phyloP scores from a whole-genome alignment of 2,329 filamentous ascomycete species.

The Colletotrichum tropicale region DNA sequence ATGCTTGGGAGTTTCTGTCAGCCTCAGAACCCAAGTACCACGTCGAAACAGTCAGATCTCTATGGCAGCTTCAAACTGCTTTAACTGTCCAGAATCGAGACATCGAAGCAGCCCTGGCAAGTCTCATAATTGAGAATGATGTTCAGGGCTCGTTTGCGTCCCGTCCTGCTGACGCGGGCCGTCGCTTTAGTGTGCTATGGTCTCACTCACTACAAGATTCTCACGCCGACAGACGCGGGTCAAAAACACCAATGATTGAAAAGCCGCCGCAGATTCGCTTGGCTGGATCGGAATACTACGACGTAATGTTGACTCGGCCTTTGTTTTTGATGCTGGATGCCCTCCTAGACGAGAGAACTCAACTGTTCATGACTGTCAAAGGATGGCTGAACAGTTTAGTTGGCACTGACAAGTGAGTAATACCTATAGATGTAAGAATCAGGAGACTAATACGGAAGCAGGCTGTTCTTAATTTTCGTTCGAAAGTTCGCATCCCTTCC shows the following conservation, averaged over 20 bases:
- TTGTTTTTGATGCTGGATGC: conserved; percentile 83
- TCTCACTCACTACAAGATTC: conserved; percentile 73
- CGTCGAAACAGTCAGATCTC: conserved; percentile 84
- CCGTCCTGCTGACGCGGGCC: conserved; percentile 63
- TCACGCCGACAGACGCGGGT: conserved; percentile 42
- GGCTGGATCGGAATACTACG: conserved; percentile 65
- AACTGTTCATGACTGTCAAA: conserved; percentile 77
- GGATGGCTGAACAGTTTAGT: conserved; percentile 77
- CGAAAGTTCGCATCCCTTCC: conserved; percentile 60
- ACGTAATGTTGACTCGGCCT: conserved; percentile 79
- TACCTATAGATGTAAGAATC: background rate
- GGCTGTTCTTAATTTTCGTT: conserved; percentile 66
- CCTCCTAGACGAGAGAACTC: conserved; percentile 73
- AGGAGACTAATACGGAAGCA: conserved; percentile 28
- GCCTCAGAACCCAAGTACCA: conserved; percentile 90
- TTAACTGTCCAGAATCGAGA: conserved; percentile 71
- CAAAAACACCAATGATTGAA: conserved; percentile 40
- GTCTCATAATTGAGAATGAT: conserved; percentile 66
- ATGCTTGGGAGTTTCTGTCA: conserved; percentile 82
- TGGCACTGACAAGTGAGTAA: conserved; percentile 64
- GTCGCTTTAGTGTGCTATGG: conserved; percentile 80
- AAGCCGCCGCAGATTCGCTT: conserved; percentile 44
- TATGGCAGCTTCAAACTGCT: conserved; percentile 84
- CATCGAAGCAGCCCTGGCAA: conserved; percentile 79
- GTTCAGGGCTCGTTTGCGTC: conserved; percentile 49